Conservation (phyloP, 78 protist species). For the Guillardia theta region DNA sequence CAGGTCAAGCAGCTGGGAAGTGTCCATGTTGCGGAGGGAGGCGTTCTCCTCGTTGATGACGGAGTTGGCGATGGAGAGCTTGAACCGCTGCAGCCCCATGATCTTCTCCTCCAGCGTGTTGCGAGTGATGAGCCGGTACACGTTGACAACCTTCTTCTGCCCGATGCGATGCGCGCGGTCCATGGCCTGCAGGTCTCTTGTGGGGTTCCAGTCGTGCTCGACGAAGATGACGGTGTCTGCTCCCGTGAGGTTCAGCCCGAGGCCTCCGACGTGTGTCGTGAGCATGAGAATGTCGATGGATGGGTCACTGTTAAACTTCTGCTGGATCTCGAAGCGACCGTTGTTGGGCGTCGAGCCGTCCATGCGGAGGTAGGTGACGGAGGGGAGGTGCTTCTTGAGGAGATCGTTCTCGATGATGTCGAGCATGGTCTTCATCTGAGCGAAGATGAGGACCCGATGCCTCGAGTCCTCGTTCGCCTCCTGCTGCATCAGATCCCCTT, state of each 20-base stretch:
- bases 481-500: neutral
- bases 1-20: conserved; percentile 62
- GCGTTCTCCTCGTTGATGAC: conserved; percentile 81
- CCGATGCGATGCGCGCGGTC: conserved; percentile 95
- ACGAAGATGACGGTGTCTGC: conserved; percentile 95
- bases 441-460: conserved; percentile 78
- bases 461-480: neutral
- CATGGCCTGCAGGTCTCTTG: conserved; percentile 95
- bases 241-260: conserved; percentile 89
- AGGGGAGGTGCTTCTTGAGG: conserved; percentile 68
- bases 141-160: conserved; percentile 88
- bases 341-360: conserved; percentile 73
- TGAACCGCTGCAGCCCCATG: conserved; percentile 77
- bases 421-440: conserved; percentile 78
- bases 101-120: conserved; percentile 92
- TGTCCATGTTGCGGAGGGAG: neutral
- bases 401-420: conserved; percentile 80
- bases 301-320: conserved; percentile 87
- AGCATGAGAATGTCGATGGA: conserved; percentile 86
- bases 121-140: conserved; percentile 85
- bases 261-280: conserved; percentile 96
- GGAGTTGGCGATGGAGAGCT: conserved; percentile 72
- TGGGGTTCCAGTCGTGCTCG: conserved; percentile 99
- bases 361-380: conserved; percentile 78
- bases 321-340: conserved; percentile 38